phyloP scores from a whole-genome alignment of 2,329 filamentous ascomycete genomes.

The Aspergillus thermomutatus region DNA sequence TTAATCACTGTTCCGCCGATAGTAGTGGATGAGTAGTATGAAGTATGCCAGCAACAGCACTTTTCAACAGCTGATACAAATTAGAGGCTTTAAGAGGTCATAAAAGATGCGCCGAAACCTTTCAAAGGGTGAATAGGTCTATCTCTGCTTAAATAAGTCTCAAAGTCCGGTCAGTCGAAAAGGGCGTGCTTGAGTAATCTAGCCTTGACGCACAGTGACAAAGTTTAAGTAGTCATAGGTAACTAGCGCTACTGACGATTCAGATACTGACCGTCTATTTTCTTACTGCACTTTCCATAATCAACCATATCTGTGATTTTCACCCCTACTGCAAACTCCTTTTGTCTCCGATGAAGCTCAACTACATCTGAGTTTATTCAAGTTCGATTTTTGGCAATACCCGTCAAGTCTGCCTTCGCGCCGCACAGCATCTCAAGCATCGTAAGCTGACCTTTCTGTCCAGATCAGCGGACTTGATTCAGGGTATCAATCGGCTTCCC shows the following conservation, averaged over 20 bases:
- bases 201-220: neutral
- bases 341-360: neutral
- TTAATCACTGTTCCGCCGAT: neutral
- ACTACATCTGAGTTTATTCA: neutral
- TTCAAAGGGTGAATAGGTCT: neutral
- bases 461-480: neutral
- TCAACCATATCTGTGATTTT: neutral
- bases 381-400: neutral
- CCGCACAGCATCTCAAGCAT: neutral
- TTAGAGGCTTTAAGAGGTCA: neutral
- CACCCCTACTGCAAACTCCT: neutral
- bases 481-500: neutral
- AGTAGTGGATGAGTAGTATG: neutral
- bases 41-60: neutral
- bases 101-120: neutral
- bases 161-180: neutral
- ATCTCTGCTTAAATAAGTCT: neutral
- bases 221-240: neutral
- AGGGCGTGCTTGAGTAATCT: neutral
- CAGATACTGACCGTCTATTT: neutral
- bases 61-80: neutral
- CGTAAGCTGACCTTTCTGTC: neutral
- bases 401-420: neutral
- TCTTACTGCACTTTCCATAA: neutral
- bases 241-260: neutral